Base-by-base conservation (phyloP, 1,284 basidiomycete species). In the Pyrrhoderma lamaoense region DNA sequence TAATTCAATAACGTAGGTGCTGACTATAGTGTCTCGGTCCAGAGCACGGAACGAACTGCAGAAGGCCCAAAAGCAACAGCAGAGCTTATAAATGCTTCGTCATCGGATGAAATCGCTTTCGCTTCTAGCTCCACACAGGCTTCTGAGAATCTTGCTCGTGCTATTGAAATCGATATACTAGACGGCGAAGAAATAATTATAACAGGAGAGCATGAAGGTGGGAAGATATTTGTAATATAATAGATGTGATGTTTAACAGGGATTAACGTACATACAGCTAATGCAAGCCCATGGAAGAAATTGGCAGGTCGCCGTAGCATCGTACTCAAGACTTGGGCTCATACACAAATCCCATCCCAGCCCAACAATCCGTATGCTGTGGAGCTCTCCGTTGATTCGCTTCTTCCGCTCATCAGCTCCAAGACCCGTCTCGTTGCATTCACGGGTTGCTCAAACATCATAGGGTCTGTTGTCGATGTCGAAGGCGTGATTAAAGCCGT, bases 161-260 rank as follows among this genome's bases (percentile, higher is more conserved):
- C 78, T 0, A 61, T 85, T 47, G 82, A 82, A 51, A 62, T 57
- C 1, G 73, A 74, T 53, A 68, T 86, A 14, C 59, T 71, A 16
- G 57, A 65, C 1, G 80, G 74, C 1, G 85, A 89, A 53, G 86
- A 90, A 63, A 77, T 90, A 51, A 79, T 90, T 52, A 61, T 89
- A 35, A 84, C 80, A 0, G 77, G 77, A 1, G 88, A 90, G 62
- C 88, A 90, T 58, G 87, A 91, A 72, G 78, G 84, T 86, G 42
- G 23, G 65, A 59, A 22, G 25, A 19, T 36, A 19, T 39, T 42
- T 11, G 16, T 35, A 23, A 16, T 25, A 23, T 13, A 34, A 16
- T 9, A n/a, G 22, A 42, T 36, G 8, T 31, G 7, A 8, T 7
- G 16, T 16, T 25, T 8, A n/a, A 11, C 19, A 13, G 34, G 25